phyloP scores from a whole-genome alignment of 768 basidiomycete genomes.

The Lenzites betulinus region DNA sequence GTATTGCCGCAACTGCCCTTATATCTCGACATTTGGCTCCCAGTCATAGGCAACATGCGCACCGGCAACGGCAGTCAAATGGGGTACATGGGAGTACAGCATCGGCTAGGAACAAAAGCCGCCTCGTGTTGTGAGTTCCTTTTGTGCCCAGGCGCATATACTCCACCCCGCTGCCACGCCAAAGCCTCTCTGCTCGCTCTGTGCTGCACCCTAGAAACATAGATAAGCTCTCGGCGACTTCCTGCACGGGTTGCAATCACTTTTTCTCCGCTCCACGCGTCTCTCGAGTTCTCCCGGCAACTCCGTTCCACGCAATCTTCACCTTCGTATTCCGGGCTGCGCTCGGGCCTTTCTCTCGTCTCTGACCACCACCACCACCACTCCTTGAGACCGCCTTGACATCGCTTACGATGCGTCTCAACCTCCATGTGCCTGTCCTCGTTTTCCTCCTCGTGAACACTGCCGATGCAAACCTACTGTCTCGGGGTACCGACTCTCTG shows the following conservation, averaged over 20 bases:
- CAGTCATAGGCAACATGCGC: background rate
- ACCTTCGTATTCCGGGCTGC: constrained; percentile 16
- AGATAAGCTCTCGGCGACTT: constrained; percentile 6
- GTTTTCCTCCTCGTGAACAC: constrained; percentile 35
- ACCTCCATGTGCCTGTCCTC: constrained; percentile 29
- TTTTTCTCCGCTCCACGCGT: constrained; percentile 1
- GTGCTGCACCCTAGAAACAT: background rate
- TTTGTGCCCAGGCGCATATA: constrained; percentile 18
- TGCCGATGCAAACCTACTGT: constrained; percentile 29
- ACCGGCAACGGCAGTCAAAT: background rate
- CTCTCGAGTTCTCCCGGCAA: background rate
- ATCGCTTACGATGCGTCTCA: constrained; percentile 22
- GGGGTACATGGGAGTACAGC: constrained; percentile 3
- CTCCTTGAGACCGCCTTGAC: background rate
- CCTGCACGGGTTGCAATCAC: background rate
- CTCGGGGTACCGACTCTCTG: constrained; percentile 37
- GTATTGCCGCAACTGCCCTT: background rate
- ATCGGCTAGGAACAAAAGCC: constrained; percentile 11
- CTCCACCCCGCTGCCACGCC: constrained; percentile 14
- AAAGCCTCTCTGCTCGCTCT: constrained; percentile 9
- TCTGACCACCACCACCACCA: constrained; percentile 4
- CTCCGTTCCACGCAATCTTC: constrained; percentile 16
- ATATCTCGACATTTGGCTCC: background rate
- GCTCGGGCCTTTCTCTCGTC: constrained; percentile 9
- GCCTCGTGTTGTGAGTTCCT: constrained; percentile 19